Evolutionary conservation across 202 grass and related monocot species (phyloP), one percentile per base, ranked within the genome.

Genomic region (Setaria viridis): DNA sequence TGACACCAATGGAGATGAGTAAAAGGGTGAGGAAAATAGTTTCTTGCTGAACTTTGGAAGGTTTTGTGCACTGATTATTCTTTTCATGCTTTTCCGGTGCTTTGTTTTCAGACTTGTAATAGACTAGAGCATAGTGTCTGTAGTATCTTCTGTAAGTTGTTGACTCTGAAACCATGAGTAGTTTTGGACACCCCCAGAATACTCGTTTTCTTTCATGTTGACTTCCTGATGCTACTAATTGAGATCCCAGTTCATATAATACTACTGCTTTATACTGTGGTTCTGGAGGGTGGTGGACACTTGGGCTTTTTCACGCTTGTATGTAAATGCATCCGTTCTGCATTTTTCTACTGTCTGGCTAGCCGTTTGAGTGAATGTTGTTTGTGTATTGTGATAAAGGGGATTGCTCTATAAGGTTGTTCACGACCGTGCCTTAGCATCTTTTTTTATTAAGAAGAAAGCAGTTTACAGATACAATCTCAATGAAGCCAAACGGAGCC

Each of bases 151-250:
- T 69, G 13, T 16, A 65, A 20, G 68, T 48, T 39, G 10, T 37
- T 54, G 46, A 19, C 50, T 62, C 37, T 85, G 41, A 76, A 62
- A 71, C 39, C 10, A 76, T 35, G 67, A 73, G n/a, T 47, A 29
- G 2, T 79, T 29, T 80, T 3, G 53, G 43, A 49, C 32, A 46
- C 49, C 30, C 58, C 71, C 16, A 16, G 5, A 15, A 19, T 57
- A 48, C 11, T 30, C 3, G 0, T 75, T 34, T 5, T 34, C 2
- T 19, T 78, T 29, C 8, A 6, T 70, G 43, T 34, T 45, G 15
- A 54, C 16, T 33, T 80, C 7, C 42, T 9, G 68, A 74, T 80
- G 37, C 2, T 39, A 10, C 53, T 62, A 59, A 67, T 68, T 4
- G 49, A 69, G 6, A 81, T 39, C n/a, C 12, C 20, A 46, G 81